phyloP scores from a whole-genome alignment of 2,329 filamentous ascomycete species.

The Pyricularia grisea region DNA sequence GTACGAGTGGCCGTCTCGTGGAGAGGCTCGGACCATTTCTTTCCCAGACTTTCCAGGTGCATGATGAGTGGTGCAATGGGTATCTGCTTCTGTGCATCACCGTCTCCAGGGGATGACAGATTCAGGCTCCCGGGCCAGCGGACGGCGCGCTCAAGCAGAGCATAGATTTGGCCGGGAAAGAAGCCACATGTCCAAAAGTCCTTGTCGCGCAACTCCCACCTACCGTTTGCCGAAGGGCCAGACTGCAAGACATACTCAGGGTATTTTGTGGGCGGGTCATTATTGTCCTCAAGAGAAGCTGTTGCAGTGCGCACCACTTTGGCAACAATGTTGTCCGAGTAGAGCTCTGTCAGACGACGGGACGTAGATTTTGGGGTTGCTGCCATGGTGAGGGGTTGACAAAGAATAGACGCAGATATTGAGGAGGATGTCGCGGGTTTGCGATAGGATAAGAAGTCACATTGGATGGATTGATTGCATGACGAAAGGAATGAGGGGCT shows the following conservation, averaged over 20 bases:
- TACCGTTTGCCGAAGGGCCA: constrained; percentile 8
- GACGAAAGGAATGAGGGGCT: neutral
- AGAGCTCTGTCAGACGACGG: constrained; percentile 10
- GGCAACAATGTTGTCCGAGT: constrained; percentile 12
- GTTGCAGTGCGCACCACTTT: constrained; percentile 14
- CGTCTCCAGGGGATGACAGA: neutral
- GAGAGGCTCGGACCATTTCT: constrained; percentile 24
- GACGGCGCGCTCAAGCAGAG: constrained; percentile 21
- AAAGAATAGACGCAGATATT: neutral
- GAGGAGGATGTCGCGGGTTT: neutral
- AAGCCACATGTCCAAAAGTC: constrained; percentile 28
- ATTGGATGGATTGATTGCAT: neutral
- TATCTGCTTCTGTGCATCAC: neutral
- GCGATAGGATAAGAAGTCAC: neutral
- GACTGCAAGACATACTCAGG: constrained; percentile 15
- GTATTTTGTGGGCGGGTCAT: constrained; percentile 13
- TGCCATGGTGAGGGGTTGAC: neutral
- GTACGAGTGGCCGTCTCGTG: constrained; percentile 26
- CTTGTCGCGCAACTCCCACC: constrained; percentile 12
- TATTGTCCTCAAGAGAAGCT: constrained; percentile 1
- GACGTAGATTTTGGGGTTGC: neutral
- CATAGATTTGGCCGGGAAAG: constrained; percentile 26
- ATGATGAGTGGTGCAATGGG: neutral
- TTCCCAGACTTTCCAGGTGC: constrained; percentile 15
- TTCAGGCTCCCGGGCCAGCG: constrained; percentile 18